phyloP scores from a whole-genome alignment of 2,329 filamentous ascomycete genomes.

The Colletotrichum somersetense region DNA sequence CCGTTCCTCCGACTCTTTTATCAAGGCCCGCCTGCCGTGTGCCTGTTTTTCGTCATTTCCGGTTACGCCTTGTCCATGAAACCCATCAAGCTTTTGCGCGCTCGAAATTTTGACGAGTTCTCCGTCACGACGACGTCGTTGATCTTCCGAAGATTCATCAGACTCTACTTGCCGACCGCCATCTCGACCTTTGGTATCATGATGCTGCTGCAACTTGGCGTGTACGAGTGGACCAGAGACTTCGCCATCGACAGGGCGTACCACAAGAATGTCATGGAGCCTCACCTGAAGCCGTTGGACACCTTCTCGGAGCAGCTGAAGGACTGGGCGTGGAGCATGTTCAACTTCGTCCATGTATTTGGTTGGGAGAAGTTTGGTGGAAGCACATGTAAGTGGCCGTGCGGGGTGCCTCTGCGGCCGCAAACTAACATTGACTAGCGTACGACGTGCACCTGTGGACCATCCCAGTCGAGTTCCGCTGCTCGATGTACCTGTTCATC shows the following conservation, averaged over 20 bases:
- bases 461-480: conserved; percentile 71
- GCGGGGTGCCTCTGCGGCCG: conserved; percentile 39
- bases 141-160: conserved; percentile 64
- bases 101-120: conserved; percentile 55
- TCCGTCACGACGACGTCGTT: conserved; percentile 62
- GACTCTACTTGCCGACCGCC: conserved; percentile 64
- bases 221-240: conserved; percentile 62
- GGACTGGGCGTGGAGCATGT: conserved; percentile 64
- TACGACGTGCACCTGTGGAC: conserved; percentile 74
- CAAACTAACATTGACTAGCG: conserved; percentile 47
- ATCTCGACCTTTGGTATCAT: conserved; percentile 64
- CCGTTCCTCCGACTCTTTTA: conserved; percentile 67
- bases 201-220: conserved; percentile 58
- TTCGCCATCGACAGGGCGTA: conserved; percentile 59
- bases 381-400: conserved; percentile 54
- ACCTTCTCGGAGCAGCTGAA: conserved; percentile 55
- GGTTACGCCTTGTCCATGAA: conserved; percentile 71
- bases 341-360: conserved; percentile 64
- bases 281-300: conserved; percentile 57
- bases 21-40: conserved; percentile 68
- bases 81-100: conserved; percentile 61
- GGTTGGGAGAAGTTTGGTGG: conserved; percentile 63
- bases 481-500: conserved; percentile 69
- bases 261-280: conserved; percentile 63
- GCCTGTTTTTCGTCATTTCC: conserved; percentile 73